Conservation (phyloP, 129 eudicot species). For the Escallonia herrerae region DNA sequence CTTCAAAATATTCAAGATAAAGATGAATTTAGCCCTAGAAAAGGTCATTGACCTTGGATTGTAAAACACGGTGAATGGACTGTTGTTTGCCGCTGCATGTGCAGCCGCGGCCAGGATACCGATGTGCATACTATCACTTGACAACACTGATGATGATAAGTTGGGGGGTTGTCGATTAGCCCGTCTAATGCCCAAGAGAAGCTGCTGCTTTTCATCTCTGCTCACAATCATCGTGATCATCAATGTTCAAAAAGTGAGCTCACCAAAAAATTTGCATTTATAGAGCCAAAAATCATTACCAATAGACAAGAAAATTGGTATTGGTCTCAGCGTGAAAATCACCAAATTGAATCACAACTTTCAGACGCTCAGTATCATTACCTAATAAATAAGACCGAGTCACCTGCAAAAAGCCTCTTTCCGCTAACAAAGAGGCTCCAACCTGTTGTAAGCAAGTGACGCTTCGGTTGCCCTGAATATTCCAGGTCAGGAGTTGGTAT, state of each 20-base stretch:
- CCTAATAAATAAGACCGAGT: constrained; percentile 95
- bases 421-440: constrained; percentile 97
- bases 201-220: constrained; percentile 93
- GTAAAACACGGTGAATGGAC: constrained; percentile 83
- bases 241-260: constrained; percentile 1
- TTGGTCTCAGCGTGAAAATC: too few relatives aligned
- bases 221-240: constrained; percentile 4
- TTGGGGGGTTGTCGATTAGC: constrained; percentile 86
- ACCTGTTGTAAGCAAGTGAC: constrained; percentile 94
- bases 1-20: too few relatives aligned
- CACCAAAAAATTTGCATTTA: background rate
- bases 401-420: constrained; percentile 92
- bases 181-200: constrained; percentile 85
- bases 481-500: constrained; percentile 11
- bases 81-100: constrained; percentile 92
- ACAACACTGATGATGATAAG: constrained; percentile 81
- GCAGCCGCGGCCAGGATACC: constrained; percentile 98
- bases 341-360: too few relatives aligned
- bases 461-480: constrained; percentile 84
- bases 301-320: too few relatives aligned
- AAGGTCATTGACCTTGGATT: constrained; percentile 66
- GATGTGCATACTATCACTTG: constrained; percentile 97
- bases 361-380: background rate
- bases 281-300: background rate
- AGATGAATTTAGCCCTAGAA: background rate